phyloP scores from a whole-genome alignment of 345 rosid genomes.

The Eucalyptus shirleyi region DNA sequence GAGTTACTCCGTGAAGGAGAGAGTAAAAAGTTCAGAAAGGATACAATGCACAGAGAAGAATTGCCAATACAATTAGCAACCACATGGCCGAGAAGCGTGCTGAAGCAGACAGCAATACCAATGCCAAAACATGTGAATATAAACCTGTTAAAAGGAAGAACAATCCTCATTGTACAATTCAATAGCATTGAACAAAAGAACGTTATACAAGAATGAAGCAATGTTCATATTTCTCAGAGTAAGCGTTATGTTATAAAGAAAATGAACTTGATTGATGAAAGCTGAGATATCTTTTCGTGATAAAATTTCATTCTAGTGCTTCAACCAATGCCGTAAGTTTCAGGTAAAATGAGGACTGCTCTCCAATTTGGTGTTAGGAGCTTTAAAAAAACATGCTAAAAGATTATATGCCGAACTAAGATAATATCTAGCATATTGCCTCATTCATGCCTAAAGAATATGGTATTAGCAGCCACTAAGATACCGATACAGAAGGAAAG shows the following conservation, averaged over 20 bases:
- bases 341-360: background rate
- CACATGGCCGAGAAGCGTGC: constrained; percentile 23
- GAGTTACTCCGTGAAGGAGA: background rate
- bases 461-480: background rate
- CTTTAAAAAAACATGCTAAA: background rate
- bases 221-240: background rate
- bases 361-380: background rate
- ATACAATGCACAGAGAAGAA: constrained; percentile 28
- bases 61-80: constrained; percentile 14
- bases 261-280: background rate
- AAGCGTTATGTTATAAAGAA: background rate
- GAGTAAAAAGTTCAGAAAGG: constrained; percentile 10
- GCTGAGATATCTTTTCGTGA: background rate
- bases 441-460: background rate
- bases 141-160: constrained; percentile 30
- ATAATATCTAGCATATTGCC: background rate
- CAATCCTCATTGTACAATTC: background rate
- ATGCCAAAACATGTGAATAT: constrained; percentile 24
- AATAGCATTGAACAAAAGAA: background rate
- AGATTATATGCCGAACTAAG: background rate
- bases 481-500: background rate
- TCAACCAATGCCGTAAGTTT: background rate
- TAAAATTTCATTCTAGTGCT: background rate
- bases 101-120: constrained; percentile 41
- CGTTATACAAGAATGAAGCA: background rate